Base-by-base conservation (phyloP, 306 rosid genomes). In the Trichosanthes truncata region DNA sequence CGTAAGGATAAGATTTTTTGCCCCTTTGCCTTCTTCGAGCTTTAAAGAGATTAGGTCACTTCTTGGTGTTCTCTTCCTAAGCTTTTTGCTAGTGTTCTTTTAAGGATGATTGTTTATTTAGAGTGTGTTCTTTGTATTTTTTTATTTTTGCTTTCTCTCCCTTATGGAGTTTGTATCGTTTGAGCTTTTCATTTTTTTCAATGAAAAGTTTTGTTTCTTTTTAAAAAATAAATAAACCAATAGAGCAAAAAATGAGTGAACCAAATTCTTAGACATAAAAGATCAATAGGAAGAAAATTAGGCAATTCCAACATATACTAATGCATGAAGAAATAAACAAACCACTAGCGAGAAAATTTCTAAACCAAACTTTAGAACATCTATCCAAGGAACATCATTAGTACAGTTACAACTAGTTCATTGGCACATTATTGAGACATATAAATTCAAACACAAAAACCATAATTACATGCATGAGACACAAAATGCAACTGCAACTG, bases 401-500 rank as follows among this genome's bases (percentile, higher is more conserved):
- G 43, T 35, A 23, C 51, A 76, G 21, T 77, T 43, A 9, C 67
- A 56, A 40, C 11, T 45, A 40, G 55, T 69, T 43, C 76, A 41
- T 69, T 69, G 18, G 14, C 61, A 29, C 46, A 18, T 75, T 52
- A 69, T 45, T 75, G 3, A 4, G 35, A 49, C 62, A 53, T 0
- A 43, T 4, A 60, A 46, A 12, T 6, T 66, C 41, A 36, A 74
- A 51, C 46, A 65, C 76, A 17, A 10, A 9, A 36, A 21, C 55
- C 60, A 77, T 49, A 60, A 78, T 12, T 63, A 26, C 48, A 57
- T 75, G 60, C 43, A 73, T 14, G 76, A 78, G 40, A 69, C 56
- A 66, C 68, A 76, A 56, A 74, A 68, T 43, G 78, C 61, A 36
- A 21, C 56, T 45, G 36, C 45, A 38, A 33, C 40, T 59, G 53